Evolutionary conservation across 192 early-diverging fungal species (phyloP).

Genomic region (Backusella psychrophila): DNA sequence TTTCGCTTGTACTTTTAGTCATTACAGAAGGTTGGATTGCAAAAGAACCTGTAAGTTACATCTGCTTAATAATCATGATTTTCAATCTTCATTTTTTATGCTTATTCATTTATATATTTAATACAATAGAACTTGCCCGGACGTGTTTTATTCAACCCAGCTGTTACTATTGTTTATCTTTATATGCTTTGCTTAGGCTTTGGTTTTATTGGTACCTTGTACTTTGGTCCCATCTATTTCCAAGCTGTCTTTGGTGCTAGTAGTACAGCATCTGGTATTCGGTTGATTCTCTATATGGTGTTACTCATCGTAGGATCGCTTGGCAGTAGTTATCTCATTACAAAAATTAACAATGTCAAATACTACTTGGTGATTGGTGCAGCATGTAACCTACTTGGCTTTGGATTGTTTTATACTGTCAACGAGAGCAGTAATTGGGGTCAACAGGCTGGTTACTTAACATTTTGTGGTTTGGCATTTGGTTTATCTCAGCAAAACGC

Average conservation of each 20-base stretch:
- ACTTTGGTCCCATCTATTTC: constrained; percentile 67
- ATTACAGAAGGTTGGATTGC: constrained; percentile 53
- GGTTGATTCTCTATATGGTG: constrained; percentile 59
- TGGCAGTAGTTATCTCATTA: constrained; percentile 51
- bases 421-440: constrained; percentile 44
- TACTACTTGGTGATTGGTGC: constrained; percentile 52
- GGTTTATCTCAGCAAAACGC: constrained; percentile 57
- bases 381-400: constrained; percentile 46
- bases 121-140: constrained; percentile 26
- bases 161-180: constrained; percentile 48
- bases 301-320: constrained; percentile 56
- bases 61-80: too few species aligned
- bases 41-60: constrained; percentile 52
- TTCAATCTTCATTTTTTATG: neutral
- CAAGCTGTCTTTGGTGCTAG: constrained; percentile 56
- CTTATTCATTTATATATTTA: neutral
- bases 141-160: constrained; percentile 36
- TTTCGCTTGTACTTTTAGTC: constrained; percentile 36
- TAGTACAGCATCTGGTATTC: constrained; percentile 55
- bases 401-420: constrained; percentile 55
- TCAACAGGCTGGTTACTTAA: constrained; percentile 54
- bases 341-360: constrained; percentile 49
- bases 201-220: constrained; percentile 57
- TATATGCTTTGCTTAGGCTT: constrained; percentile 46
- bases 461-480: constrained; percentile 36